phyloP scores from a whole-genome alignment of 257 asterid species.

The Datura wrightii region DNA sequence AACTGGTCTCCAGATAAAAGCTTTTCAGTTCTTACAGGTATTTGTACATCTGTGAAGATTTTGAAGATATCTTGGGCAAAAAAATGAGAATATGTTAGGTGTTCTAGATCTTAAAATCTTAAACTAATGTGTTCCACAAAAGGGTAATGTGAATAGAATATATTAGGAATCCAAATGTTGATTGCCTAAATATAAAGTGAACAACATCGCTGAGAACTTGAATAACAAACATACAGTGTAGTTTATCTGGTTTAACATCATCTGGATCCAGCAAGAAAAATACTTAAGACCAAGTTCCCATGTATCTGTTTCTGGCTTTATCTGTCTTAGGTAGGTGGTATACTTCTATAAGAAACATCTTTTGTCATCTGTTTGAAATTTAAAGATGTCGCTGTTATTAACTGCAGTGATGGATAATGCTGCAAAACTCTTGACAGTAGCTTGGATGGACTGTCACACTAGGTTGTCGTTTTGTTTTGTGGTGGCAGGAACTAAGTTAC shows the following conservation, averaged over 20 bases:
- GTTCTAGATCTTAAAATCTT: background rate
- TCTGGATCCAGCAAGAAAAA: background rate
- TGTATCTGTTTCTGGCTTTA: background rate
- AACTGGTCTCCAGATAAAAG: background rate
- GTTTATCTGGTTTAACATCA: background rate
- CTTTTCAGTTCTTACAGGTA: background rate
- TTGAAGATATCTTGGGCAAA: background rate
- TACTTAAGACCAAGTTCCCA: background rate
- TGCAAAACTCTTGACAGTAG: constrained; percentile 76
- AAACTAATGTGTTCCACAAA: background rate
- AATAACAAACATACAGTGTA: background rate
- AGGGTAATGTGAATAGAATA: background rate
- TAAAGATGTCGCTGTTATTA: background rate
- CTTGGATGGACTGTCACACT: constrained; percentile 68
- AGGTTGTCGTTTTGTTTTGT: constrained; percentile 66
- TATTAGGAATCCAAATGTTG: background rate
- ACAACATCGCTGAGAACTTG: background rate
- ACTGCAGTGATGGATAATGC: constrained; percentile 66
- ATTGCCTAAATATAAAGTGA: background rate
- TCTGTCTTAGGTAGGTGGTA: background rate
- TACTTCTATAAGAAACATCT: background rate
- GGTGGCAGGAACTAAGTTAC: constrained; percentile 72
- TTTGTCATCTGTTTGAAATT: background rate
- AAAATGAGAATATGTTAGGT: background rate
- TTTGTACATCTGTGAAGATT: background rate